Evolutionary conservation across 441 rosid genomes (phyloP), one percentile per base, ranked within the genome.

Genomic region (Isatis lusitanica): DNA sequence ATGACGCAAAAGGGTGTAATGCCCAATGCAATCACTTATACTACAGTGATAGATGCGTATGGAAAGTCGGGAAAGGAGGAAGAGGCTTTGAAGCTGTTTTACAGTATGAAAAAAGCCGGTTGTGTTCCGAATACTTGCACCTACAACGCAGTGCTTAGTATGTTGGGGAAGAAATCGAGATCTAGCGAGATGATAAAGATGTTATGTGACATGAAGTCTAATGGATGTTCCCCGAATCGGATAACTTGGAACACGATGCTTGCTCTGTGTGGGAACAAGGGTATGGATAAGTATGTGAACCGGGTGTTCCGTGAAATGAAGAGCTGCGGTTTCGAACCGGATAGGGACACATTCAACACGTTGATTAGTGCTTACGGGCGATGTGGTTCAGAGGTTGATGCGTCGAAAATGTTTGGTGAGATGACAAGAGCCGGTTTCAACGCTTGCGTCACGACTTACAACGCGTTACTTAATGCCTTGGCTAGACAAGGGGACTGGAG

Each of bases 171-270:
- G 83, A 93, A 83, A 67, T 82, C 88, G 35, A 84, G 83, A 40
- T 81, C 80, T 1, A 87, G 80, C 76, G 93, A 88, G 59, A 91
- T 93, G 98, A 77, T 90, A 74, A 83, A 80, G 85, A 74, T 93
- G 61, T 81, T 93, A 1, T 38, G 75, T 18, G 96, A 93, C 57
- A 93, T 93, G 97, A 91, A 90, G 78, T 77, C 80, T 26, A 83
- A 71, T 80, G 96, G 94, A 59, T 93, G 96, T 82, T 75, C 84
- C 26, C 97, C 98, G 43, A 86, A 91, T 35, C 90, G 90, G 30
- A 68, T 88, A 15, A 93, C 98, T 1, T 93, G 98, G 98, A 93
- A 93, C 78, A 89, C 98, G 5, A 82, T 91, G 91, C 93, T 94
- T 73, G 84, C 91, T 43, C 68, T 87, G 81, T 94, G 94, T 70